Percentiles rank a stretch among this genome's conserved stretches.
phyloP scores from a whole-genome alignment of 2,329 filamentous ascomycete species.

The Exophiala viscosa region DNA sequence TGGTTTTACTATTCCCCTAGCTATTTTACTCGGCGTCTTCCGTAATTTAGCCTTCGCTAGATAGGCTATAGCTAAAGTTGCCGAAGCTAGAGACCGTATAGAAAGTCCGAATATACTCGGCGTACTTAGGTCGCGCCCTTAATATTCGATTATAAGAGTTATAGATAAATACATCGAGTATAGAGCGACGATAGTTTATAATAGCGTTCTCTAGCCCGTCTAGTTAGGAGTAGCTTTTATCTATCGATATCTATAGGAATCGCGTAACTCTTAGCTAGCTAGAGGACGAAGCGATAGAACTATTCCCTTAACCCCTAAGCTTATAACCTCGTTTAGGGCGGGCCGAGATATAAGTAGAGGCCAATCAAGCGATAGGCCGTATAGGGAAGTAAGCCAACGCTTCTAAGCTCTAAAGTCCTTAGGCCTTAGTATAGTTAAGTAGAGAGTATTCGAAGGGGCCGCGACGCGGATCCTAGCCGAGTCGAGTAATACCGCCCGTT shows the following conservation, averaged over 20 bases:
- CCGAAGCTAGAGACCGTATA: neutral
- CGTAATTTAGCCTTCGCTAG: neutral
- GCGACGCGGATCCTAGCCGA: neutral
- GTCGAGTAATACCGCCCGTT: neutral
- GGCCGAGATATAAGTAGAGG: neutral
- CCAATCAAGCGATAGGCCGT: neutral
- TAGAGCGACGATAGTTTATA: neutral
- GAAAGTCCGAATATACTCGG: neutral
- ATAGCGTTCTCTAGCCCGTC: neutral
- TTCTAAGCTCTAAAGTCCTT: neutral
- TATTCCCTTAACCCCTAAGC: neutral
- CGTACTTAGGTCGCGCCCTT: neutral
- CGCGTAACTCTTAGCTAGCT: slow-evolving; percentile 1
- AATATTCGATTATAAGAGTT: neutral
- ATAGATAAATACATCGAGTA: neutral
- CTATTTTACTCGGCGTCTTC: neutral
- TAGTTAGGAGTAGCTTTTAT: neutral
- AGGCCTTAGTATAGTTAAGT: neutral
- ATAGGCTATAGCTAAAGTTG: neutral
- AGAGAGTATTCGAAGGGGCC: neutral
- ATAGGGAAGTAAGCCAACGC: neutral
- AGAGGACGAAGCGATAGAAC: neutral
- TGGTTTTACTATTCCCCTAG: neutral
- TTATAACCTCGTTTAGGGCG: neutral
- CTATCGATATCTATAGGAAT: neutral